These are phyloP conservation scores for Wickerhamomyces chambardii DNA, from an alignment of 805 yeast species.

Conservation along the genomic window DNA sequence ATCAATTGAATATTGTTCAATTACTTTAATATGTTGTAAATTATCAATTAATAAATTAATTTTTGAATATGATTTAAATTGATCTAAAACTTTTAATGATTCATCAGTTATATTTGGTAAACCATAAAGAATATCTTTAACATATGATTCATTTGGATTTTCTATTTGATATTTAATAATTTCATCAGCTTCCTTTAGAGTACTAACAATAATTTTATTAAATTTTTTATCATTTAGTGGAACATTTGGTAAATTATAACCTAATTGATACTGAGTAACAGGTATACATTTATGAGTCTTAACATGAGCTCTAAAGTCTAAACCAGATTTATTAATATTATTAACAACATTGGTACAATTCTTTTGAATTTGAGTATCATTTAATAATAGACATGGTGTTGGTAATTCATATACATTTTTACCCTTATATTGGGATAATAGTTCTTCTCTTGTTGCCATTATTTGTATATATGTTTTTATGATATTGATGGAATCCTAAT, in stretches of 20 bases:
- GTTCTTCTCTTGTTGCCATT: not conserved
- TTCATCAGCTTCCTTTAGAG: conserved; percentile 58
- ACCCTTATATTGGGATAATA: conserved; percentile 27
- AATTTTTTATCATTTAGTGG: conserved; percentile 22
- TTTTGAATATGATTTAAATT: conserved; percentile 17
- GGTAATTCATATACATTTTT: conserved; percentile 36
- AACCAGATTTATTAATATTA: conserved; percentile 25
- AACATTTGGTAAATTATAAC: conserved; percentile 21
- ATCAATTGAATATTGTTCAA: conserved; percentile 22
- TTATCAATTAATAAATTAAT: conserved; percentile 40
- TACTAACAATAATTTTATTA: conserved; percentile 54
- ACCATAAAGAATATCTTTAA: conserved; percentile 45
- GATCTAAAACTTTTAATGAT: conserved; percentile 36
- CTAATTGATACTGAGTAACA: conserved; percentile 48
- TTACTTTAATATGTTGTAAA: conserved; percentile 40
- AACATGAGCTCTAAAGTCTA: conserved; percentile 60
- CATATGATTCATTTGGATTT: conserved; percentile 12
- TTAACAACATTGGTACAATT: conserved; percentile 39
- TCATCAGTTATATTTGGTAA: conserved; percentile 48
- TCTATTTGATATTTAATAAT: conserved; percentile 23
- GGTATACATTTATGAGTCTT: conserved; percentile 68
- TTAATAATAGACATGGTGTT: conserved; percentile 51
- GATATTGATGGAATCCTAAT: no score
- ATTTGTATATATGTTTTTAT: no score
- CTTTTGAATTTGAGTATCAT: conserved; percentile 25